These are phyloP conservation scores for Dioscorea zingiberensis DNA, from an alignment of 106 monocot genomes.

Conservation along the genomic window DNA sequence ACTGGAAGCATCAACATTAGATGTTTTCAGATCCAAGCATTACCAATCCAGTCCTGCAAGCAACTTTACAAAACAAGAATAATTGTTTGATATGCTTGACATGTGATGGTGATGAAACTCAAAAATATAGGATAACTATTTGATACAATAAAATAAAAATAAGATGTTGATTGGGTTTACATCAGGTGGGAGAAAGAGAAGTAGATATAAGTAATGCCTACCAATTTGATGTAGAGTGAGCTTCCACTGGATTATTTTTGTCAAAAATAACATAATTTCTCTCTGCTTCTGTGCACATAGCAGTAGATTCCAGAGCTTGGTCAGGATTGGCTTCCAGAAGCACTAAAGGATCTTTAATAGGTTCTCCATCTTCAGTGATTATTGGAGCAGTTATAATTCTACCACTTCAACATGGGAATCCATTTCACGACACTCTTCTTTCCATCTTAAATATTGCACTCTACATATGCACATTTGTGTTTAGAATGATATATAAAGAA, in stretches of 20 bases:
- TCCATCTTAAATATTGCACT: conserved; percentile 75
- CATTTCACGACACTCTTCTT: conserved; percentile 71
- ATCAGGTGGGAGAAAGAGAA: not conserved
- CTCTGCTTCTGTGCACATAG: not conserved
- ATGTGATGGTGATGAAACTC: too few relatives aligned
- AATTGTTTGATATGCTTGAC: too few relatives aligned
- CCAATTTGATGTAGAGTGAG: conserved; percentile 98
- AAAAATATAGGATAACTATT: too few relatives aligned
- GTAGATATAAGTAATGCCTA: conserved; percentile 7
- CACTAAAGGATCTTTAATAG: conserved; percentile 76
- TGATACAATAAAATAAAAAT: too few relatives aligned
- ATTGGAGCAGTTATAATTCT: conserved; percentile 85
- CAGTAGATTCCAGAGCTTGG: conserved; percentile 1
- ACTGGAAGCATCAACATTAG: too few relatives aligned
- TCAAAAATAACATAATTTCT: conserved; percentile 23
- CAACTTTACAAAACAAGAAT: too few relatives aligned
- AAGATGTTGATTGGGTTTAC: too few relatives aligned
- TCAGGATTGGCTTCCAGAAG: conserved; percentile 47
- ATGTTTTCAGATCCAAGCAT: too few relatives aligned
- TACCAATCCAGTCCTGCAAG: too few relatives aligned
- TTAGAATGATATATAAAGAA: not conserved
- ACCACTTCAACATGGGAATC: conserved; percentile 88
- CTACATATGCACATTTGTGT: conserved; percentile 26
- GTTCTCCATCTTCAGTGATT: conserved; percentile 76
- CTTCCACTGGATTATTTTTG: conserved; percentile 89